phyloP scores from a whole-genome alignment of 148 eudicot genomes.

The Heliamphora exappendiculata region DNA sequence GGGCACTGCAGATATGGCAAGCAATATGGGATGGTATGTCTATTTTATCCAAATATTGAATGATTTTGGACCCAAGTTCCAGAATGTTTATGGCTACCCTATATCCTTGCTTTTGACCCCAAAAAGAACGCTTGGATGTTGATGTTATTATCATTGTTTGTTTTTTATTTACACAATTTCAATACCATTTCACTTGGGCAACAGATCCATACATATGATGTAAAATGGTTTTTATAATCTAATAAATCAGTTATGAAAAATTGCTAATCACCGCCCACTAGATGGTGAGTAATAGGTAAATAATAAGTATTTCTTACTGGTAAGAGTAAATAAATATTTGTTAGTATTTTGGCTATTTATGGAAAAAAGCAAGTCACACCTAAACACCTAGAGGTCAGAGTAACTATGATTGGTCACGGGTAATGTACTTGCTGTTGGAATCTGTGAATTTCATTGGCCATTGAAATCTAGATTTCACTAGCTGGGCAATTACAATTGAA shows the following conservation, averaged over 20 bases:
- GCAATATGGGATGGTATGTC: background rate
- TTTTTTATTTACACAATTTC: too few relatives aligned
- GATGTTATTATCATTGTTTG: background rate
- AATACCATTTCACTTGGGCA: background rate
- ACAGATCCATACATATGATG: background rate
- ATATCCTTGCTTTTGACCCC: background rate
- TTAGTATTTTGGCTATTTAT: too few relatives aligned
- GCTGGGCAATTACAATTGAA: background rate
- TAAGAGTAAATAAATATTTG: too few relatives aligned
- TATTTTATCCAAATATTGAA: background rate
- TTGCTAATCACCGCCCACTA: too few relatives aligned
- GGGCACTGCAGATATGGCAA: background rate
- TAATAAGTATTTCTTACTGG: too few relatives aligned
- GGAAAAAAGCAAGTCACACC: too few relatives aligned
- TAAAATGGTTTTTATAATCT: background rate
- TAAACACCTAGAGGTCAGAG: too few relatives aligned
- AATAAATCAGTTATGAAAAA: background rate
- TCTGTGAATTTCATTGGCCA: too few relatives aligned
- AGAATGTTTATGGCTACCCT: background rate
- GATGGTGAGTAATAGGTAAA: too few relatives aligned
- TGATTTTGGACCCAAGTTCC: background rate
- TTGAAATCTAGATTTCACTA: background rate
- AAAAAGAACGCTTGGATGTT: background rate
- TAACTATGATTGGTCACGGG: too few relatives aligned
- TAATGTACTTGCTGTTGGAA: too few relatives aligned